Evolutionary conservation across 2,329 filamentous ascomycete species (phyloP), one percentile per base, ranked within the genome.

Genomic region (Orbilia brochopaga): DNA sequence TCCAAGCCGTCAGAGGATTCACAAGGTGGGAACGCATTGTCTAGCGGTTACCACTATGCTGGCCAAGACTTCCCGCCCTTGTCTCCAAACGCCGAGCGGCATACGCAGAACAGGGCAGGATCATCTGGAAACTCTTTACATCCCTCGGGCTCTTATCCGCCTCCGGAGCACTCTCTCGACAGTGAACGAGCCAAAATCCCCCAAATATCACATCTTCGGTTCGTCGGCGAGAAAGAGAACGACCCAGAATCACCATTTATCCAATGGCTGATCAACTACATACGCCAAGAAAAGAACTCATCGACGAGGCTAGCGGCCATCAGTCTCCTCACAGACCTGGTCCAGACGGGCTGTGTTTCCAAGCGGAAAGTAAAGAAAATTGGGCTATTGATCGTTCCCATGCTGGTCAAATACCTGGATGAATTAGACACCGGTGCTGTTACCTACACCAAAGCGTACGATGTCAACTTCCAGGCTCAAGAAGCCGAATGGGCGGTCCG

Each of bases 241-340:
- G 67, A 73, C 23, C 67, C 67, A 1, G 90, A 93, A 78, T 90
- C 85, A 69, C 85, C 88, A 1, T 80, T 92, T 19, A 83, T 92
- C 42, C 86, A 89, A 0, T 92, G 89, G 87, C 83, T 94, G 17
- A 84, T 93, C 50, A 82, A 85, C 55, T 78, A 89, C 50, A 82
- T 86, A 51, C 83, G 89, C 74, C 63, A 69, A 15, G 83, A 84
- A 13, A 82, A 84, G 23, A 79, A 80, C 52, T 85, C 85, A 27
- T 81, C 85, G 73, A 84, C 87, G 63, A 83, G 88, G 19, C 80
- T 92, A 54, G 86, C 88, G 82, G 89, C 90, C 32, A 85, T 87
- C 7, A 86, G 86, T 30, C 82, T 93, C 7, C 82, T 92, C 46
- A 86, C 89, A 0, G 85, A 86, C 19, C 81, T 93, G 13, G 90